These are phyloP conservation scores for Davidsoniella eucalypti DNA, from an alignment of 2,329 filamentous ascomycete species.

Conservation along the genomic window DNA sequence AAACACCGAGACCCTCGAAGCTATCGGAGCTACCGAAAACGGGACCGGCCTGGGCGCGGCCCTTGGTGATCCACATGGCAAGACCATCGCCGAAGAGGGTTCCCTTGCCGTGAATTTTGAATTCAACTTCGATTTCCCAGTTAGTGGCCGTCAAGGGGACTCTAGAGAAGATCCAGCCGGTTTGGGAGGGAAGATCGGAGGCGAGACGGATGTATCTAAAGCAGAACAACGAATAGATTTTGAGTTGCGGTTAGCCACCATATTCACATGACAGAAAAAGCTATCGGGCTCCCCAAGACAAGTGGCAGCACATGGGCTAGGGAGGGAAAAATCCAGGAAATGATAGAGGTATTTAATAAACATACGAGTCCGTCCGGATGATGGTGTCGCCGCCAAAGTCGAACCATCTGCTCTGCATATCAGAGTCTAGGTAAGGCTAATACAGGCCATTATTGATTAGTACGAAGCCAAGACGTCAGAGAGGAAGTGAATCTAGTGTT, in stretches of 20 bases:
- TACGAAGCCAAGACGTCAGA: not conserved
- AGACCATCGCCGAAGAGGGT: slow-evolving; percentile 92
- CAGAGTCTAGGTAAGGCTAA: slow-evolving; percentile 90
- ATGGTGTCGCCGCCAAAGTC: slow-evolving; percentile 96
- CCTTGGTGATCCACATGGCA: slow-evolving; percentile 94
- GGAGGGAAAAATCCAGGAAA: not conserved
- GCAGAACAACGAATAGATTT: not conserved
- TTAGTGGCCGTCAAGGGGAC: slow-evolving; percentile 94
- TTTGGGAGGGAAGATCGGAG: slow-evolving; percentile 75
- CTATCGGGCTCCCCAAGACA: not conserved
- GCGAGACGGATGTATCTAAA: slow-evolving; percentile 79
- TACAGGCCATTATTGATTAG: not conserved
- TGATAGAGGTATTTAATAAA: not conserved
- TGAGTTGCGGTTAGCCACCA: not conserved
- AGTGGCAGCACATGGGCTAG: not conserved
- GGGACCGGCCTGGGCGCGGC: slow-evolving; percentile 61
- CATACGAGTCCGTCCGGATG: slow-evolving; percentile 52
- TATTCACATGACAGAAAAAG: not conserved
- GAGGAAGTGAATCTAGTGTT: no score
- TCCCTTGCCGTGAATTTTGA: slow-evolving; percentile 78
- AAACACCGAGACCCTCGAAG: slow-evolving; percentile 88
- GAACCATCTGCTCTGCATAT: slow-evolving; percentile 97
- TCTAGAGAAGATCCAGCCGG: slow-evolving; percentile 84
- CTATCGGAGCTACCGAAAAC: slow-evolving; percentile 80
- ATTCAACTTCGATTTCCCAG: slow-evolving; percentile 96